A percentile compares a stretch with the other conserved stretches of the same genome.
phyloP scores from a whole-genome alignment of 129 eudicot genomes.

The Flaveria linearis region DNA sequence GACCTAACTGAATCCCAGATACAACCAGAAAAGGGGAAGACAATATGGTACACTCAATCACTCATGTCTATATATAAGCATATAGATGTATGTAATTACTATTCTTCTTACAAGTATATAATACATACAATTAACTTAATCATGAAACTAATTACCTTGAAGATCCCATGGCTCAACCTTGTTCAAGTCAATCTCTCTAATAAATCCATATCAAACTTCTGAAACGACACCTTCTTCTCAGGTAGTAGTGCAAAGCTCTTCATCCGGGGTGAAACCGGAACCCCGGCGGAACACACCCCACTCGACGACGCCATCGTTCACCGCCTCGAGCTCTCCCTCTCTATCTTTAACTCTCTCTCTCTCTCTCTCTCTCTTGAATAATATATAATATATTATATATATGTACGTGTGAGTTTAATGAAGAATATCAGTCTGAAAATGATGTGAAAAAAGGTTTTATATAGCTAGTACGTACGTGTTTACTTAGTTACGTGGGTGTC shows the following conservation, averaged over 20 bases:
- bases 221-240: constrained; percentile 82
- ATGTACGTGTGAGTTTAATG: not conserved
- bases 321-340: not conserved
- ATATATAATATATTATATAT: no score
- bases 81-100: not conserved
- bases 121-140: not conserved
- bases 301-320: constrained; percentile 54
- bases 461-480: not conserved
- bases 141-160: constrained; percentile 57
- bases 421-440: constrained; percentile 17
- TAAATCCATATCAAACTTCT: constrained; percentile 93
- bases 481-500: constrained; percentile 21
- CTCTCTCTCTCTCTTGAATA: not conserved
- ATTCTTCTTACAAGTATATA: not conserved
- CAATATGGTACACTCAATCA: no score
- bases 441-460: constrained; percentile 27
- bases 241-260: constrained; percentile 90
- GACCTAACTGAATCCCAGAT: not conserved
- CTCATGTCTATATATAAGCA: no score
- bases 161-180: constrained; percentile 98
- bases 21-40: not conserved
- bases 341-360: not conserved
- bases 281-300: constrained; percentile 97
- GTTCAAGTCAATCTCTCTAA: constrained; percentile 82
- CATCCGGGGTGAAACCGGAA: constrained; percentile 97